phyloP scores from a whole-genome alignment of 805 yeast species.

The Saccharomycopsis fermentans region DNA sequence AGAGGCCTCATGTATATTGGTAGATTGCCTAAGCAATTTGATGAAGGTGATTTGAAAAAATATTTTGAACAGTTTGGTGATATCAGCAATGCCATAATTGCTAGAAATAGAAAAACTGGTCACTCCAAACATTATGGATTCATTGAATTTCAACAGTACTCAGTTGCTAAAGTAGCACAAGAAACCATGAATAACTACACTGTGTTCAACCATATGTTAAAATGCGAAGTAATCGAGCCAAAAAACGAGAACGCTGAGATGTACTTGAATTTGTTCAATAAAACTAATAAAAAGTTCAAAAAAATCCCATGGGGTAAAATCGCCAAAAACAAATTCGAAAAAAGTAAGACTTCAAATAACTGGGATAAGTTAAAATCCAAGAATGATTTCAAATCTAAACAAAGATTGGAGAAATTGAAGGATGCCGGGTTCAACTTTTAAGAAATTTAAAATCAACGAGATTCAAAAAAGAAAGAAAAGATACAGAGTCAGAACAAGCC shows the following conservation, averaged over 20 bases:
- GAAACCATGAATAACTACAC: conserved; percentile 95
- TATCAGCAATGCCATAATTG: conserved; percentile 64
- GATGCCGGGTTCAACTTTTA: conserved; percentile 48
- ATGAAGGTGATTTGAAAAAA: conserved; percentile 62
- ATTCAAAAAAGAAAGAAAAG: not conserved
- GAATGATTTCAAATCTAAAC: conserved; percentile 32
- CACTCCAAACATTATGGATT: conserved; percentile 87
- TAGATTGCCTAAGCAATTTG: conserved; percentile 85
- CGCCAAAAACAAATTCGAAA: conserved; percentile 42
- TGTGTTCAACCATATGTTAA: conserved; percentile 75
- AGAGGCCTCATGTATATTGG: conserved; percentile 81
- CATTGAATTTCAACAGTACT: conserved; percentile 64
- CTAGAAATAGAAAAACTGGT: conserved; percentile 86
- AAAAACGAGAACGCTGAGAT: conserved; percentile 17
- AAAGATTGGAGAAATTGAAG: conserved; percentile 40
- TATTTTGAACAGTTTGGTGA: conserved; percentile 91
- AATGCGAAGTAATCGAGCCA: conserved; percentile 46
- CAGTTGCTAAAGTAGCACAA: conserved; percentile 79
- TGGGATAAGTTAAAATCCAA: conserved; percentile 46
- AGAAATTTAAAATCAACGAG: not conserved
- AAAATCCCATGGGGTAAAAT: conserved; percentile 51
- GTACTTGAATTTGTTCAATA: conserved; percentile 44
- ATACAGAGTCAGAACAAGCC: not conserved
- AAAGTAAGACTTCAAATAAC: conserved; percentile 43
- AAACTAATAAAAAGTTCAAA: conserved; percentile 44